Base-by-base conservation (phyloP, 1,284 basidiomycete species). In the Phellopilus nigrolimitatus region DNA sequence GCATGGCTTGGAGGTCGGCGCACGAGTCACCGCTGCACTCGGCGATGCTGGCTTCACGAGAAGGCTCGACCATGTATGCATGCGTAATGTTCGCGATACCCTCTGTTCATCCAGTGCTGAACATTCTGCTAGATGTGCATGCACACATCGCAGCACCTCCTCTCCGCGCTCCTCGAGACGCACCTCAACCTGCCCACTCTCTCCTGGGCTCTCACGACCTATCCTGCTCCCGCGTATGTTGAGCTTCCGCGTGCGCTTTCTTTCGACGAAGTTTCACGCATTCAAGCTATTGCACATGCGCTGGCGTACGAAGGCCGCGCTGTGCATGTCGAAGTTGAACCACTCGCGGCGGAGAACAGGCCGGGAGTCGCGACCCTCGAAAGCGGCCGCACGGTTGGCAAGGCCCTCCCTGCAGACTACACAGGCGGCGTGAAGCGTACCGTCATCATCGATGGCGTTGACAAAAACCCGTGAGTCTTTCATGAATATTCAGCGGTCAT, bases 61-160 rank as follows among this genome's bases (percentile, higher is more conserved):
- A 56, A 74, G 91, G 57, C 73, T 82, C 51, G 91, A 95, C 63
- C 89, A 91, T 70, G 88, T 87, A 67, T 53, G 84, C 70, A 10
- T 49, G 13, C 42, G 51, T 41, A 38, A 47, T 33, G 24, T 27
- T 47, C 42, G 22, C 27, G 13, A 8, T 9, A 51, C 24, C 37
- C 43, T 27, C 41, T 31, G 21, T 8, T 30, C 33, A 36, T 37
- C 31, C 24, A 31, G 39, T 3, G 15, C 17, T 36, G 19, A 8
- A 38, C 25, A 7, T 21, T 17, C 33, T 13, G 13, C 9, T 53
- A 91, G 87, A 90, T 88, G 83, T 77, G 83, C 8, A 81, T 89
- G 73, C 88, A 91, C 63, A 91, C 88, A 0, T 83, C 81, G 0
- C 89, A 92, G 63, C 89, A 92, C 60, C 74, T 92, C 39, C 77